These are phyloP conservation scores for Infundibulicybe gibba DNA, from an alignment of 768 basidiomycete genomes.

Conservation along the genomic window DNA sequence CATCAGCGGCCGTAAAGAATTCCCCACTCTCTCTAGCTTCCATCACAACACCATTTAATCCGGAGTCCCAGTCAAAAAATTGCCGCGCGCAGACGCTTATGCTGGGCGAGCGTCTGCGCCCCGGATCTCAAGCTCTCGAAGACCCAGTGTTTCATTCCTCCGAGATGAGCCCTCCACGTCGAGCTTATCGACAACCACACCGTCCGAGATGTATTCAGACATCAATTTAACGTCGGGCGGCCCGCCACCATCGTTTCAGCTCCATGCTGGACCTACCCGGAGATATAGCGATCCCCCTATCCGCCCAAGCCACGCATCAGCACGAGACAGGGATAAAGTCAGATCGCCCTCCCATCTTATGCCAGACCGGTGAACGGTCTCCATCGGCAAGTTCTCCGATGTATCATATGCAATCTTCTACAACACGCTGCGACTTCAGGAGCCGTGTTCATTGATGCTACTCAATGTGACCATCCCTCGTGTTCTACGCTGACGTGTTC, in stretches of 20 bases:
- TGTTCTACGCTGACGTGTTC: too few species aligned
- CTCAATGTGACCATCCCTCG: too few species aligned
- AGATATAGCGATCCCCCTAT: constrained; percentile 30
- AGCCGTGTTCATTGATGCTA: too few species aligned
- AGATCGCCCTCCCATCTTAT: constrained; percentile 20
- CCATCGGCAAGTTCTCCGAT: neutral
- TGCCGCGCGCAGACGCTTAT: constrained; percentile 73
- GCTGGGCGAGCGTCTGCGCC: constrained; percentile 81
- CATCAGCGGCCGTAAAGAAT: constrained; percentile 14
- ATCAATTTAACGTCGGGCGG: constrained; percentile 14
- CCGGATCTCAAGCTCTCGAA: constrained; percentile 30
- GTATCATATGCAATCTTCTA: too few species aligned
- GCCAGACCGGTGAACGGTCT: constrained; percentile 16
- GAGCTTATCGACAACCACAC: constrained; percentile 10
- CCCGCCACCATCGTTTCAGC: constrained; percentile 26
- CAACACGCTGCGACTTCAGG: too few species aligned
- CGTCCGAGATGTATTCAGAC: constrained; percentile 23
- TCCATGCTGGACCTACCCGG: constrained; percentile 25
- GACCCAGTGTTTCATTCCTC: constrained; percentile 34
- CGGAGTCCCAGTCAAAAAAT: constrained; percentile 65
- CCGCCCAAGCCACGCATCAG: constrained; percentile 14
- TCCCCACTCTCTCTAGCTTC: constrained; percentile 35
- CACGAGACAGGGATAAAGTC: constrained; percentile 31
- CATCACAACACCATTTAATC: constrained; percentile 36
- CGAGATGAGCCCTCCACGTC: constrained; percentile 15